These are phyloP conservation scores for Sordariomycetes sp. DNA, from an alignment of 2,329 filamentous ascomycete genomes.

Conservation along the genomic window DNA sequence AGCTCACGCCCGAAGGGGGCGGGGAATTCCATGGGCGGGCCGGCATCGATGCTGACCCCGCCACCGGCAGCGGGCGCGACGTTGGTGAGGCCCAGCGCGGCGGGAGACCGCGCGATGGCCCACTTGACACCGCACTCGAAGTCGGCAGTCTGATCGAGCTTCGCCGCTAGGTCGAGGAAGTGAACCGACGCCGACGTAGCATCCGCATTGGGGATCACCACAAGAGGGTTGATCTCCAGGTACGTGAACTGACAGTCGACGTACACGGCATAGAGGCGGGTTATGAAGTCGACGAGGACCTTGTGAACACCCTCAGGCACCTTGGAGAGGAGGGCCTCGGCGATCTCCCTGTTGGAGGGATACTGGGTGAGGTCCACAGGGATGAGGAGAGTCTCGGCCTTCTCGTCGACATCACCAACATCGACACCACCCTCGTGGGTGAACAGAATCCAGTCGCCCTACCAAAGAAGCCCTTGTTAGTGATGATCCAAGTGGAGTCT, in stretches of 20 bases:
- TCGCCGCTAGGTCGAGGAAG: constrained; percentile 97
- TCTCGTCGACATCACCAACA: constrained; percentile 96
- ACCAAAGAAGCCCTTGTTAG: constrained; percentile 22
- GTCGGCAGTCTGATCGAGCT: constrained; percentile 97
- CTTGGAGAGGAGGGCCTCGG: constrained; percentile 74
- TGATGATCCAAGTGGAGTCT: not conserved
- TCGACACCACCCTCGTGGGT: constrained; percentile 99
- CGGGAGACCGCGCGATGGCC: constrained; percentile 87
- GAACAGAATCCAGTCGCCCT: constrained; percentile 99
- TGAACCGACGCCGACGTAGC: constrained; percentile 88
- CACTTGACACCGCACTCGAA: constrained; percentile 99
- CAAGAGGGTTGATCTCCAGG: constrained; percentile 98
- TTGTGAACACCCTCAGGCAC: constrained; percentile 94
- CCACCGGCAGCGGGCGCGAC: constrained; percentile 49
- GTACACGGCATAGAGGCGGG: constrained; percentile 73
- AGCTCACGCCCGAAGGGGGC: constrained; percentile 98
- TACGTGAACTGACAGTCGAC: constrained; percentile 98
- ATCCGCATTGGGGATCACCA: constrained; percentile 90
- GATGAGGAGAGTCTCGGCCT: constrained; percentile 97
- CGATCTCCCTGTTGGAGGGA: constrained; percentile 93
- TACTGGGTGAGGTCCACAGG: constrained; percentile 91
- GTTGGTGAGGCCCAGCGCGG: constrained; percentile 73
- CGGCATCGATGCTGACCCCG: constrained; percentile 89
- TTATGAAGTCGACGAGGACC: constrained; percentile 98
- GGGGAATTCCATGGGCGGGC: constrained; percentile 97